Conservation (phyloP, 305 asterid species). For the Withania somnifera region DNA sequence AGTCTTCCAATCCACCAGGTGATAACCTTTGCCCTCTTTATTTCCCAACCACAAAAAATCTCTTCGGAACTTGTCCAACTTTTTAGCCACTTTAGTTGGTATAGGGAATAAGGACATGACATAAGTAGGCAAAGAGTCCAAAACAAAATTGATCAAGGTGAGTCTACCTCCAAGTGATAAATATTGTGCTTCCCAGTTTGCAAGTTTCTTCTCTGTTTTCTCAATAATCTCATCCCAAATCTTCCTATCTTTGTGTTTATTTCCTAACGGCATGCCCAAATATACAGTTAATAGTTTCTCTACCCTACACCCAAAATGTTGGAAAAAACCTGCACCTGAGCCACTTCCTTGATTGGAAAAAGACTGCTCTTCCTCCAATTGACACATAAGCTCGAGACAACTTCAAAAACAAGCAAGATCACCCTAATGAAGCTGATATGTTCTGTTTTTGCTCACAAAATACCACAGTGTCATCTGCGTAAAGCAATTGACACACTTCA, state of each 20-base stretch:
- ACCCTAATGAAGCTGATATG: background rate
- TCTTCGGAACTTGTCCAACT: background rate
- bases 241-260: background rate
- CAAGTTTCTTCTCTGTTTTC: background rate
- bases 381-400: background rate
- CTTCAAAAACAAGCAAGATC: background rate
- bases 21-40: background rate
- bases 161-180: background rate
- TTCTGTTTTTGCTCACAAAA: background rate
- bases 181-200: background rate
- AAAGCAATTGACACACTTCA: background rate
- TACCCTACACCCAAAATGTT: background rate
- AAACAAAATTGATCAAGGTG: background rate
- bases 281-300: background rate
- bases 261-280: background rate
- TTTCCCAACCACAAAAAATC: background rate
- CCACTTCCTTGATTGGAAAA: background rate
- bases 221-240: background rate
- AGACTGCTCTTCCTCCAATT: background rate
- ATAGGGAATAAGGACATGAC: background rate
- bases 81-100: background rate
- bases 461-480: background rate
- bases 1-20: background rate
- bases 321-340: background rate
- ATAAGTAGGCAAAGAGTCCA: background rate